A percentile compares a stretch with the other conserved stretches of the same genome.
phyloP scores from a whole-genome alignment of 805 yeast species.

The Schwanniomyces occidentalis region DNA sequence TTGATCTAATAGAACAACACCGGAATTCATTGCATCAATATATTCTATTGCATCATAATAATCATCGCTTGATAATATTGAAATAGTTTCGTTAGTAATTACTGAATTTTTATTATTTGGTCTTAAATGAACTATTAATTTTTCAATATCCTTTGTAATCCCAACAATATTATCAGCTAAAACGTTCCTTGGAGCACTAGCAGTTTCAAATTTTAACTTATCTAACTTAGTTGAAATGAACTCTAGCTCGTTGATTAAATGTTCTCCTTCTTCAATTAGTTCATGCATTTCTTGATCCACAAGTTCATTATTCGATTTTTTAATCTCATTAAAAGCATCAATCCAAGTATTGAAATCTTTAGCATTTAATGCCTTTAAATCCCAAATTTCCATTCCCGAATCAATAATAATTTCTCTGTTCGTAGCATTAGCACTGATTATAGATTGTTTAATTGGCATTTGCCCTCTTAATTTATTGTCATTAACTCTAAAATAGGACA shows the following conservation, averaged over 20 bases:
- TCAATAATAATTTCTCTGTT: constrained; percentile 76
- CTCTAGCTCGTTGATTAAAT: constrained; percentile 15
- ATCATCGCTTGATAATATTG: constrained; percentile 32
- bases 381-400: constrained; percentile 96
- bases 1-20: constrained; percentile 51
- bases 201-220: constrained; percentile 14
- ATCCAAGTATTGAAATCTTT: constrained; percentile 82
- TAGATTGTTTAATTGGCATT: constrained; percentile 81
- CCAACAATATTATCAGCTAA: constrained; percentile 7
- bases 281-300: constrained; percentile 9
- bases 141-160: constrained; percentile 20
- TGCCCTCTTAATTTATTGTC: constrained; percentile 82
- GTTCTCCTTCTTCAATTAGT: constrained; percentile 11
- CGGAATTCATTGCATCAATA: constrained; percentile 46
- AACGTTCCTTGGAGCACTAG: constrained; percentile 1
- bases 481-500: constrained; percentile 77
- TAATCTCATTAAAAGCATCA: constrained; percentile 65
- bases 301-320: constrained; percentile 19
- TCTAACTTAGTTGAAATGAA: constrained; percentile 22
- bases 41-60: constrained; percentile 67
- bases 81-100: constrained; percentile 20
- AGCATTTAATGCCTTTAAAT: constrained; percentile 63
- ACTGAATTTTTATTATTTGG: constrained; percentile 10
- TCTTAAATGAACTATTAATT: constrained; percentile 15
- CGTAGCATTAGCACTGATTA: constrained; percentile 74